These are phyloP conservation scores for Rhododendron williamsianum DNA, from an alignment of 148 eudicot genomes.

Conservation along the genomic window DNA sequence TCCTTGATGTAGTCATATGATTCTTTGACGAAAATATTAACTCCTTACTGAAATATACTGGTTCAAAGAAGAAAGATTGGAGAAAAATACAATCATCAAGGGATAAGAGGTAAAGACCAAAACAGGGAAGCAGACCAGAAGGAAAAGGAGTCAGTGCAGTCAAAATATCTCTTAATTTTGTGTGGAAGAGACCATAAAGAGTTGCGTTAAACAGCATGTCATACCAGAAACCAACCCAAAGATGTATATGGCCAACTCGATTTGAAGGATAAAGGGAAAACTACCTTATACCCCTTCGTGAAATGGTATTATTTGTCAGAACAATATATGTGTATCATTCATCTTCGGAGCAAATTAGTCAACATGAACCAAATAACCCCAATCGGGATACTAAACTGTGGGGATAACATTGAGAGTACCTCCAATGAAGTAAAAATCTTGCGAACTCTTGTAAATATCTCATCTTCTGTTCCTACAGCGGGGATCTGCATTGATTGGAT, in stretches of 20 bases:
- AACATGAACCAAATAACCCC: background rate
- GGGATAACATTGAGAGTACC: slow-evolving; percentile 20
- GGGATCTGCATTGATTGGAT: slow-evolving; percentile 44
- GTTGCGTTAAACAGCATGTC: background rate
- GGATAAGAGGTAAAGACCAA: background rate
- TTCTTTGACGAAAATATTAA: background rate
- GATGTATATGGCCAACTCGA: background rate
- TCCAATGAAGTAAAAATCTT: slow-evolving; percentile 54
- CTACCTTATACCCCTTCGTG: too few relatives aligned
- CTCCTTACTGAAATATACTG: background rate
- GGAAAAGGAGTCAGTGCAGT: background rate
- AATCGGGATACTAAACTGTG: background rate
- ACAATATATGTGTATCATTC: background rate
- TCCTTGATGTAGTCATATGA: background rate
- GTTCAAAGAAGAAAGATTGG: background rate
- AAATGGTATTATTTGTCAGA: background rate
- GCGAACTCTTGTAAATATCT: slow-evolving; percentile 64
- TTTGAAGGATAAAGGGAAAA: background rate
- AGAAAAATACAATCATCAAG: background rate
- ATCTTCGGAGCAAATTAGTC: background rate
- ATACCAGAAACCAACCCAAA: background rate
- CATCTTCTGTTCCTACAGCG: slow-evolving; percentile 81
- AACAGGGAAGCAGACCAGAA: background rate
- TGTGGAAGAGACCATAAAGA: background rate
- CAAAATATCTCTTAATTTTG: background rate